Conservation (phyloP, 1,284 basidiomycete species). For the Leccinum olivaceoglutinosum region DNA sequence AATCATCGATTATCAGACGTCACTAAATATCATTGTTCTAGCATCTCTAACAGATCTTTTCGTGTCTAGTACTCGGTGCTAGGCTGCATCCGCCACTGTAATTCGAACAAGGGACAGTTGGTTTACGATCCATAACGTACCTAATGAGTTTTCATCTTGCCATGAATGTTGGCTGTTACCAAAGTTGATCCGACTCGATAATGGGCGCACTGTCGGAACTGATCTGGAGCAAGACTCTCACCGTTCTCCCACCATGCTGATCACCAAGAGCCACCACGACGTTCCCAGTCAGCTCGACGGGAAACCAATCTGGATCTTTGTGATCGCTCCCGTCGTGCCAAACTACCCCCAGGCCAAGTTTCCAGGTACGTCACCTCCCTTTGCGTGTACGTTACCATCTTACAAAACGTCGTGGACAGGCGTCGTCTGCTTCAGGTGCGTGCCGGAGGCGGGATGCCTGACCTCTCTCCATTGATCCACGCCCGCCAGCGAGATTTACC, state of each 20-base stretch:
- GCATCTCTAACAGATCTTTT: neutral
- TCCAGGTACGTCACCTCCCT: constrained; percentile 45
- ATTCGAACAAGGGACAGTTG: neutral
- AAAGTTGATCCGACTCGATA: neutral
- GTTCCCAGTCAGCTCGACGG: constrained; percentile 66
- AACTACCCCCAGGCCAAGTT: constrained; percentile 80
- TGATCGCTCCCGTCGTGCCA: constrained; percentile 65
- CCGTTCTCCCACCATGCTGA: constrained; percentile 52
- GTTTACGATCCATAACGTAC: neutral
- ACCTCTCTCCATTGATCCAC: constrained; percentile 3
- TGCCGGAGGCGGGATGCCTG: neutral
- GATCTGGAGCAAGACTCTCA: neutral
- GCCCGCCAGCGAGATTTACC: constrained; percentile 69
- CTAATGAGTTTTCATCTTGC: neutral
- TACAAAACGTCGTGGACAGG: constrained; percentile 37
- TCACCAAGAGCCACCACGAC: constrained; percentile 75
- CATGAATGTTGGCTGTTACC: too few relatives aligned
- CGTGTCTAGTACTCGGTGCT: neutral
- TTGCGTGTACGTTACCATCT: neutral
- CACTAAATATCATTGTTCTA: neutral
- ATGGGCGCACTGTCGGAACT: too few relatives aligned
- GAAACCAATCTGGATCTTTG: constrained; percentile 71
- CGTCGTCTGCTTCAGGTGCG: constrained; percentile 73
- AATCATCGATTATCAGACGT: neutral
- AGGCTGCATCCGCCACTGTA: neutral